Conservation (phyloP, 768 basidiomycete species). For the Mycena latifolia region DNA sequence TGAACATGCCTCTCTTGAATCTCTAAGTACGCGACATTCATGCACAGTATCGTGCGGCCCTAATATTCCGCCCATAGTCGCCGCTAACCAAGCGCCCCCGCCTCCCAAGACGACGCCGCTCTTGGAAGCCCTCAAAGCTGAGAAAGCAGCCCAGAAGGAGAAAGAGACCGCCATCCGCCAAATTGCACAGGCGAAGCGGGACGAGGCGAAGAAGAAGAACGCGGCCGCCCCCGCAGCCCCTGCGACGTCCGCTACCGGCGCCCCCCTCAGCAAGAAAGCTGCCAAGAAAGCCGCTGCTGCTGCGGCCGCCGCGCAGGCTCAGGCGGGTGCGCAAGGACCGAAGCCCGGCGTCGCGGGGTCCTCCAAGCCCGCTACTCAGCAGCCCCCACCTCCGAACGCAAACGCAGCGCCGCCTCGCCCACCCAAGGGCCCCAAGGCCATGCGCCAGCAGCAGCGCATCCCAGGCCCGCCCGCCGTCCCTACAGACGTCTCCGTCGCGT, state of each 20-base stretch:
- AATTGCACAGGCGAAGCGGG: constrained; percentile 79
- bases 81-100: constrained; percentile 68
- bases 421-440: constrained; percentile 37
- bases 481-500: constrained; percentile 27
- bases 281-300: constrained; percentile 44
- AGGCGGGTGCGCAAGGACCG: constrained; percentile 31
- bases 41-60: neutral
- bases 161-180: constrained; percentile 80
- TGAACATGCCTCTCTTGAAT: constrained; percentile 75
- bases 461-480: constrained; percentile 29
- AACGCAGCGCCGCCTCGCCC: constrained; percentile 38
- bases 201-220: constrained; percentile 50
- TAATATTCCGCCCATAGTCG: constrained; percentile 57
- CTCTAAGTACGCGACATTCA: constrained; percentile 60
- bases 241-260: constrained; percentile 30
- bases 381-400: constrained; percentile 21
- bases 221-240: constrained; percentile 37
- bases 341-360: constrained; percentile 43
- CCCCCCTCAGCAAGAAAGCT: constrained; percentile 48
- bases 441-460: constrained; percentile 5
- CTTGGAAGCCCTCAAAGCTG: constrained; percentile 92
- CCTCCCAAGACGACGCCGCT: constrained; percentile 90
- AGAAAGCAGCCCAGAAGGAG: constrained; percentile 79
- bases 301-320: constrained; percentile 32
- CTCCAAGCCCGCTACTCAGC: constrained; percentile 41